Evolutionary conservation across 768 basidiomycete genomes (phyloP).

Genomic region (Pulveroboletus sp.): DNA sequence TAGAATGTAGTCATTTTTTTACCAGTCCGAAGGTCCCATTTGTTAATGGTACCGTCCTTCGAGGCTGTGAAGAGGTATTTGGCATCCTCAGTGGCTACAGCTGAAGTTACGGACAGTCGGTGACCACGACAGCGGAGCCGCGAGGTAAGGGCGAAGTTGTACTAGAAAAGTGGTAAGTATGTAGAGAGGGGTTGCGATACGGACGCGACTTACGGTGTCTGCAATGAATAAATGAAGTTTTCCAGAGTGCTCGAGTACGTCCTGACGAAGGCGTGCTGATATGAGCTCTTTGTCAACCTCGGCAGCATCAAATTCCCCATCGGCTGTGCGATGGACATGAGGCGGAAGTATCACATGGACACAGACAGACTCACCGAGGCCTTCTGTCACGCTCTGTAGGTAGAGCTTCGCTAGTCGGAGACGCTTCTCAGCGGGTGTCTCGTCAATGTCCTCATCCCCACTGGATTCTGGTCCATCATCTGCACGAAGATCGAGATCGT

Average conservation of each 20-base stretch:
- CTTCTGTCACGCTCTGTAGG: constrained; percentile 76
- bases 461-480: constrained; percentile 55
- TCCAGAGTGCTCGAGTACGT: constrained; percentile 86
- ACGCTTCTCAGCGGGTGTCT: constrained; percentile 92
- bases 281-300: constrained; percentile 94
- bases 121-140: too few species aligned
- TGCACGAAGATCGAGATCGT: constrained; percentile 70
- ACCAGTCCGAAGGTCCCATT: too few species aligned
- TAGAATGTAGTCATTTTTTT: too few species aligned
- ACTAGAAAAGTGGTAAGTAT: not conserved
- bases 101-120: too few species aligned
- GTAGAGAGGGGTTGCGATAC: not conserved
- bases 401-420: constrained; percentile 88
- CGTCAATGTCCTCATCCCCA: constrained; percentile 80
- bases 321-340: constrained; percentile 38
- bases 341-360: not conserved
- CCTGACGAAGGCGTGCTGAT: constrained; percentile 83
- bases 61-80: too few species aligned
- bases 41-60: too few species aligned
- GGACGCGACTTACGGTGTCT: constrained; percentile 48
- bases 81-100: too few species aligned
- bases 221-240: constrained; percentile 81
- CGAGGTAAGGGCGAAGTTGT: too few species aligned
- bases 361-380: constrained; percentile 46
- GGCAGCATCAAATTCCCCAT: constrained; percentile 91